Evolutionary conservation across 768 basidiomycete species (phyloP).

Genomic region (Termitomyces titanicus): DNA sequence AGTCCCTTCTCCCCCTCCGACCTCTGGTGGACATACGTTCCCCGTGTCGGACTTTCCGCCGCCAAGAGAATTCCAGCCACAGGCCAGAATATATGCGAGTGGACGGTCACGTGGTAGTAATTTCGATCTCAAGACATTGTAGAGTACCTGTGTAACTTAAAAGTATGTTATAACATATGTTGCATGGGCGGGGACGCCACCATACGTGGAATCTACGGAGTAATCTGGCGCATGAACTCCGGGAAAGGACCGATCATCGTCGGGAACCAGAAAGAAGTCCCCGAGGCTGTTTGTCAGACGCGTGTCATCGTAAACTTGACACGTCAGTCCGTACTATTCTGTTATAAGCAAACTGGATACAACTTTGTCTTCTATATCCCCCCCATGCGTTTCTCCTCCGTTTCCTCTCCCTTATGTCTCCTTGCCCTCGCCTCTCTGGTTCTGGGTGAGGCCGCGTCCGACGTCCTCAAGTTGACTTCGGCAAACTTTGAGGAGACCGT

Average conservation of each 20-base stretch:
- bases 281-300: constrained; percentile 16
- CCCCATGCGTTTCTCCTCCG: constrained; percentile 65
- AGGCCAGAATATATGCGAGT: constrained; percentile 54
- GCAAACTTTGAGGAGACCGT: constrained; percentile 67
- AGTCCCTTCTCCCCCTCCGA: constrained; percentile 55
- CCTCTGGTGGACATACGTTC: constrained; percentile 66
- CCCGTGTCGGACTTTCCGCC: constrained; percentile 77
- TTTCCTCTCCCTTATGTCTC: constrained; percentile 47
- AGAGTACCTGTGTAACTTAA: not conserved
- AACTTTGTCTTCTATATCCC: constrained; percentile 20
- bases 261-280: not conserved
- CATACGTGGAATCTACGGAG: too few species aligned
- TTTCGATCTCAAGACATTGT: constrained; percentile 52
- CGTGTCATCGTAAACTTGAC: constrained; percentile 31
- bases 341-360: constrained; percentile 28
- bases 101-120: constrained; percentile 68
- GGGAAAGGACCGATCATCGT: constrained; percentile 10
- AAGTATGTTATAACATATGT: not conserved
- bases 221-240: too few species aligned
- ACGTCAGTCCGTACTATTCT: constrained; percentile 46
- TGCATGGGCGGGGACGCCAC: constrained; percentile 3
- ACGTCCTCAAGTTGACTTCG: constrained; percentile 77
- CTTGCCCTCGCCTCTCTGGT: constrained; percentile 49
- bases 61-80: constrained; percentile 58
- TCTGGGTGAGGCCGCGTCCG: constrained; percentile 59